A percentile compares a stretch with the other conserved stretches of the same genome.
Evolutionary conservation across 2,329 filamentous ascomycete species (phyloP).

Genomic region (Neodidymelliopsis sp.): DNA sequence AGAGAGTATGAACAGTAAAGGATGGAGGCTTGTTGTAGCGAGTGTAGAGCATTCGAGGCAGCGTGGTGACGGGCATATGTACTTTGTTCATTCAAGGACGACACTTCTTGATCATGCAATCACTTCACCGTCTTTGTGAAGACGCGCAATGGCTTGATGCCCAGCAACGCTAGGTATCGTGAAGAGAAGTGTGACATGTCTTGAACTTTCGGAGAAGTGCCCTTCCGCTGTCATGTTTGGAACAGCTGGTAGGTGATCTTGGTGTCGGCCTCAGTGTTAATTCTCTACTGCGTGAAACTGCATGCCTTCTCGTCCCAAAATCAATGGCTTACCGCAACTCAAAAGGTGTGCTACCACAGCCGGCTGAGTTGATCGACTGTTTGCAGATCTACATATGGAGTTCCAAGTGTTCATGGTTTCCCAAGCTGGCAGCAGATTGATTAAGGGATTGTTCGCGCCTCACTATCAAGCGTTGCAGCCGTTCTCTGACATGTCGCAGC

Average conservation of each 20-base stretch:
- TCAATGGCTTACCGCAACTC: not conserved
- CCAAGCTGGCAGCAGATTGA: not conserved
- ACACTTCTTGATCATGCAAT: no score
- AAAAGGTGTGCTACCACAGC: not conserved
- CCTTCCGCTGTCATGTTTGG: slow-evolving; percentile 3
- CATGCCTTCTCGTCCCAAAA: not conserved
- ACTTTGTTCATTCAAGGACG: not conserved
- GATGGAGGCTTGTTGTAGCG: not conserved
- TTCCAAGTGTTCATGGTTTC: not conserved
- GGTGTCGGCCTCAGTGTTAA: not conserved
- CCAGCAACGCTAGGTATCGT: not conserved
- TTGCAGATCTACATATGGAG: not conserved
- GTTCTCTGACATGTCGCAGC: slow-evolving; percentile 10
- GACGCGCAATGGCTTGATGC: not conserved
- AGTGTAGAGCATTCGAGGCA: not conserved
- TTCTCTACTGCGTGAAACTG: not conserved
- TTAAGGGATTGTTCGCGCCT: not conserved
- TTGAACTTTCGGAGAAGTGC: not conserved
- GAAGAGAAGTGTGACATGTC: slow-evolving; percentile 4
- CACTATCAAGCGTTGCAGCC: slow-evolving; percentile 1
- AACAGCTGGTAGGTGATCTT: not conserved
- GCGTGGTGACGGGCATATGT: not conserved
- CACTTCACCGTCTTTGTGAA: not conserved
- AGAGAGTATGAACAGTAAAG: not conserved
- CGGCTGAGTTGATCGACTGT: not conserved